Evolutionary conservation across 2,329 filamentous ascomycete species (phyloP).

Genomic region (Huntiella abstrusa): DNA sequence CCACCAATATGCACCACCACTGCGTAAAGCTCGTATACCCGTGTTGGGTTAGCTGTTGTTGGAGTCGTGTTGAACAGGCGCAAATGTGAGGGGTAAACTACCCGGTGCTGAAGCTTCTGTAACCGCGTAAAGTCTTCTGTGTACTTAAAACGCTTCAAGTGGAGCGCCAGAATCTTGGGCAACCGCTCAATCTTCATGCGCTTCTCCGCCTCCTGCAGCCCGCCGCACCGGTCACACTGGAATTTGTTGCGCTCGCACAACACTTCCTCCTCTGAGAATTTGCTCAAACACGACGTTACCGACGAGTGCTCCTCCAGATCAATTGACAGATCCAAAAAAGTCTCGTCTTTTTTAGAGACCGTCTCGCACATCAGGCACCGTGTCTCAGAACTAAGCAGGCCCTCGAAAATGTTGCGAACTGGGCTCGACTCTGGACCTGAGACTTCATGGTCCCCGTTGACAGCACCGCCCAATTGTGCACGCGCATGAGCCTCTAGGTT

Average conservation of each 20-base stretch:
- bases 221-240: conserved; percentile 92
- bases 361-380: conserved; percentile 94
- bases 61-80: conserved; percentile 96
- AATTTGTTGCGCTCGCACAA: conserved; percentile 97
- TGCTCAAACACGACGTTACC: conserved; percentile 82
- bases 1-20: conserved; percentile 95
- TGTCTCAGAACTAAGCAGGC: conserved; percentile 84
- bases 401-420: conserved; percentile 96
- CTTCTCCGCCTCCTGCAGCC: conserved; percentile 93
- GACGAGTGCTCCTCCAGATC: conserved; percentile 91
- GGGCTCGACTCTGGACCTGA: conserved; percentile 33
- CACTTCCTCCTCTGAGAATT: conserved; percentile 97
- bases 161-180: conserved; percentile 76
- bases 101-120: conserved; percentile 90
- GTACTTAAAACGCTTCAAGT: conserved; percentile 96
- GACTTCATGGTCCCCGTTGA: neutral
- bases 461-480: conserved; percentile 14
- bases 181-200: conserved; percentile 97
- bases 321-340: conserved; percentile 88
- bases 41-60: conserved; percentile 81
- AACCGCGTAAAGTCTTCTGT: conserved; percentile 85
- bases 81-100: conserved; percentile 91
- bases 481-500: conserved; percentile 68
- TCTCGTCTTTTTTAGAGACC: conserved; percentile 83
- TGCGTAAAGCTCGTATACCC: conserved; percentile 88